Evolutionary conservation across 2,329 filamentous ascomycete species (phyloP), one percentile per base, ranked within the genome.

Genomic region (Pseudocercospora fijiensis): DNA sequence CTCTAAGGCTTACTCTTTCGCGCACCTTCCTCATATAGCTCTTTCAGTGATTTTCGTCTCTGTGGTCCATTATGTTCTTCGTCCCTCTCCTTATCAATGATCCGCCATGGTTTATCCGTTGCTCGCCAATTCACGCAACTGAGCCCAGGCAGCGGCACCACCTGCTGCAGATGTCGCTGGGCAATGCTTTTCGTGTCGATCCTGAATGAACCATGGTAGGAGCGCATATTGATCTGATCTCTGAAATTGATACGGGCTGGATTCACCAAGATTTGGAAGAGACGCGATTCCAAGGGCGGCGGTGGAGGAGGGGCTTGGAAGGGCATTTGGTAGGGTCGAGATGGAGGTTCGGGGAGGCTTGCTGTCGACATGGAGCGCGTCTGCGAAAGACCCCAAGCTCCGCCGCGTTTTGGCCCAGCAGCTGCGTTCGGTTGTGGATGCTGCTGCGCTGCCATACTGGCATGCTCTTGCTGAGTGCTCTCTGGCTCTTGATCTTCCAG

Each of bases 251-350:
- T 72, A 41, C 73, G 75, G 6, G 77, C 76, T 8, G 73, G 70
- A 66, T 79, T 77, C 43, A 79, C 68, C 16, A 74, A 74, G 41
- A 82, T 69, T 60, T 80, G 77, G 69, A 81, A 82, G 75, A 73
- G 68, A 28, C 69, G 67, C 10, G 70, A 73, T n/a, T 45, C 49
- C 3, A 66, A n/a, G n/a, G n/a, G 47, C 51, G 65, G 20, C 33
- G 61, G 63, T 16, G 57, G 65, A 11, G 66, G 66, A 1, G 64
- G 64, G 8, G 63, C 13, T 55, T 67, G 51, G 65, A 71, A 65
- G 18, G 66, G 66, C 43, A 59, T 64, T 30, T 61, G 47, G 10
- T 33, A 26, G 16, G 61, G 59, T 27, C 61, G 62, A 10, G 52
- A 47, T 24, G 63, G 61, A 27, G 65, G 65, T 4, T 60, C 33